Evolutionary conservation across 78 protist genomes (phyloP).

Genomic region (Guillardia theta): DNA sequence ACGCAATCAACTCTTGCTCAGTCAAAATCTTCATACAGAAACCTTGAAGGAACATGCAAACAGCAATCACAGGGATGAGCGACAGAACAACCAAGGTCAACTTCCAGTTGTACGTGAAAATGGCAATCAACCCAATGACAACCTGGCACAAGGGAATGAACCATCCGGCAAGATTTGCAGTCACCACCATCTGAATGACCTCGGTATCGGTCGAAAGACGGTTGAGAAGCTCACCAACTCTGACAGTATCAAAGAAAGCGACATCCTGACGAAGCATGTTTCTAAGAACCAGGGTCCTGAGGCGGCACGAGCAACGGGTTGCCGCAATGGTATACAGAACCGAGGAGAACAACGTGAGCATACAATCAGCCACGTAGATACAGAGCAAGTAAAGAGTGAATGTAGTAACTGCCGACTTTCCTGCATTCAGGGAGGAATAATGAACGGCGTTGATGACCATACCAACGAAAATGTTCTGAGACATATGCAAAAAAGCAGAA

Average conservation of each 20-base stretch:
- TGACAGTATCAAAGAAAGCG: constrained; percentile 83
- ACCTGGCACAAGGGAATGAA: constrained; percentile 47
- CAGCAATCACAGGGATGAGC: constrained; percentile 38
- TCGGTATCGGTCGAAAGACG: constrained; percentile 63
- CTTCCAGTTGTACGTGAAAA: constrained; percentile 49
- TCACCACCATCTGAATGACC: constrained; percentile 47
- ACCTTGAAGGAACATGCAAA: constrained; percentile 43
- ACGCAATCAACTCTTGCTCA: constrained; percentile 41
- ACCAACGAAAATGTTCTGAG: constrained; percentile 43
- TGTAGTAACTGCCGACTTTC: constrained; percentile 44
- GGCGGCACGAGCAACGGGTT: constrained; percentile 39
- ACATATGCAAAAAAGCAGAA: constrained; percentile 41
- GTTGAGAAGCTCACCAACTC: constrained; percentile 83
- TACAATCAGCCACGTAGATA: constrained; percentile 42
- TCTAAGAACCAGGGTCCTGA: constrained; percentile 43
- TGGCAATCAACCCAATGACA: constrained; percentile 35
- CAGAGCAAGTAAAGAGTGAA: constrained; percentile 39
- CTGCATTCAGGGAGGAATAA: constrained; percentile 24
- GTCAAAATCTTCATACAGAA: constrained; percentile 43
- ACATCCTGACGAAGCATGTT: constrained; percentile 69
- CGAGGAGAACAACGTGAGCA: constrained; percentile 46
- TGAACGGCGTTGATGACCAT: constrained; percentile 47
- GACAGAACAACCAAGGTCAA: constrained; percentile 36
- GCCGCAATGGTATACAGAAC: constrained; percentile 39
- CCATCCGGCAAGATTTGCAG: constrained; percentile 43